Conservation (phyloP, 2,329 filamentous ascomycete species). For the Fusarium heterosporum region DNA sequence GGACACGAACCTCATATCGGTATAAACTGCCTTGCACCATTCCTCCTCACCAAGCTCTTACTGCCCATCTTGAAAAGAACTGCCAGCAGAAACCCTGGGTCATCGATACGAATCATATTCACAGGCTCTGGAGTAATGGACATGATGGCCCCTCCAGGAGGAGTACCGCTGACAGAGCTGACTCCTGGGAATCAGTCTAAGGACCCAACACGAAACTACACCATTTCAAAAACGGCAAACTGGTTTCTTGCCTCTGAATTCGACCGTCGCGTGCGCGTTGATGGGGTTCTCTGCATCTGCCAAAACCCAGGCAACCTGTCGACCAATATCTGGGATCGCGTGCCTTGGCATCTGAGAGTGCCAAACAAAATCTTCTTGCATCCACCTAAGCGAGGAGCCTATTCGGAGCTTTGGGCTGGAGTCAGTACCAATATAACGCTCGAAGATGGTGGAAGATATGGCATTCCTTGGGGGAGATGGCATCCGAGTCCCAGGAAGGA, state of each 20-base stretch:
- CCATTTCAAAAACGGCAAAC: conserved; percentile 52
- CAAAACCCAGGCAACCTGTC: conserved; percentile 53
- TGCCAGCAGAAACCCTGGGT: background rate
- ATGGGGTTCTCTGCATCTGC: conserved; percentile 47
- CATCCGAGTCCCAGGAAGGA: background rate
- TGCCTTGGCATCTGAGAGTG: conserved; percentile 15
- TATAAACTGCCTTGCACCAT: conserved; percentile 50
- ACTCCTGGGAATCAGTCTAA: conserved; percentile 21
- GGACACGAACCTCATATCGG: conserved; percentile 51
- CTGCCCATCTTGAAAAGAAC: conserved; percentile 48
- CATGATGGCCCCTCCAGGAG: conserved; percentile 36
- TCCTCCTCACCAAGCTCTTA: conserved; percentile 51
- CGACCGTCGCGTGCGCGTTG: conserved; percentile 38
- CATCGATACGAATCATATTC: conserved; percentile 48
- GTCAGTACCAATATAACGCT: conserved; percentile 52
- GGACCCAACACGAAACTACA: conserved; percentile 47
- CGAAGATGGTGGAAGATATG: conserved; percentile 39
- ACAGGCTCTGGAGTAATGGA: conserved; percentile 45
- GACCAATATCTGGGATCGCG: conserved; percentile 39
- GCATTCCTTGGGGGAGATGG: conserved; percentile 13
- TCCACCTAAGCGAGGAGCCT: conserved; percentile 52
- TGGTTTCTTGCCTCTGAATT: conserved; percentile 51
- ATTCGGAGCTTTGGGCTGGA: conserved; percentile 56
- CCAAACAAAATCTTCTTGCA: conserved; percentile 46
- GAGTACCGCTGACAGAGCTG: conserved; percentile 45